Percentiles rank a stretch among this genome's conserved stretches.
Evolutionary conservation across 2,329 filamentous ascomycete genomes (phyloP).

Genomic region (Didymella sp.): DNA sequence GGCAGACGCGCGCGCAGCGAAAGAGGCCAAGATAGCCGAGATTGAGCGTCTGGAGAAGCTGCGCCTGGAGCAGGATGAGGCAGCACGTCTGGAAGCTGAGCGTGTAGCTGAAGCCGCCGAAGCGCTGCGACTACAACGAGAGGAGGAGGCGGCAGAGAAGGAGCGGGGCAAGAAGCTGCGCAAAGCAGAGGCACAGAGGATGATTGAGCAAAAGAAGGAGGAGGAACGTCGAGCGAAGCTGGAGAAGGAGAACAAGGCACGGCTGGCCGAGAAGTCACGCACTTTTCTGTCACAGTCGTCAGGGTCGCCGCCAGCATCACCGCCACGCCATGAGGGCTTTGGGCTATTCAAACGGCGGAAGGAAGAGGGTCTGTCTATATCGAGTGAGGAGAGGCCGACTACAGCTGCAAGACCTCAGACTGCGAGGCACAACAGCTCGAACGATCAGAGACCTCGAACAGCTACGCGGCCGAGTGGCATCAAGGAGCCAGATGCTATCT

Average conservation of each 20-base stretch:
- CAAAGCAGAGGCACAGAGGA: conserved; percentile 38
- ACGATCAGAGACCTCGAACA: conserved; percentile 16
- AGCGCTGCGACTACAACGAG: conserved; percentile 36
- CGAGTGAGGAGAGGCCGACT: conserved; percentile 26
- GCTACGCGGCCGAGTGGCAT: conserved; percentile 35
- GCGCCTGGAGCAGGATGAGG: conserved; percentile 41
- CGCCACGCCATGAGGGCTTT: conserved; percentile 42
- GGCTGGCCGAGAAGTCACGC: conserved; percentile 34
- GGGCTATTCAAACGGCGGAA: conserved; percentile 46
- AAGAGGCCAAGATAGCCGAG: conserved; percentile 42
- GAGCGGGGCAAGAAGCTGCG: conserved; percentile 44
- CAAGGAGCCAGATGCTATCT: conserved; percentile 46
- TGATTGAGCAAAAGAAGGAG: conserved; percentile 39
- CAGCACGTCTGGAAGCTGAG: conserved; percentile 35
- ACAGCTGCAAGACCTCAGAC: conserved; percentile 17
- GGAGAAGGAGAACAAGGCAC: conserved; percentile 37
- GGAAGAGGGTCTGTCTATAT: conserved; percentile 35
- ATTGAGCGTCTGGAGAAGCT: conserved; percentile 35
- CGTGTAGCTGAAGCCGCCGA: conserved; percentile 41
- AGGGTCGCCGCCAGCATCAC: conserved; percentile 39
- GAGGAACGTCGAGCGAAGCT: conserved; percentile 35
- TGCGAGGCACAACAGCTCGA: conserved; percentile 34
- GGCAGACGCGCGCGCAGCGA: conserved; percentile 42
- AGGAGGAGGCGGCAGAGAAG: conserved; percentile 42
- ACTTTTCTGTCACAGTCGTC: conserved; percentile 31